phyloP scores from a whole-genome alignment of 108 stramenopile species.

The Halocafeteria seosinensis region DNA sequence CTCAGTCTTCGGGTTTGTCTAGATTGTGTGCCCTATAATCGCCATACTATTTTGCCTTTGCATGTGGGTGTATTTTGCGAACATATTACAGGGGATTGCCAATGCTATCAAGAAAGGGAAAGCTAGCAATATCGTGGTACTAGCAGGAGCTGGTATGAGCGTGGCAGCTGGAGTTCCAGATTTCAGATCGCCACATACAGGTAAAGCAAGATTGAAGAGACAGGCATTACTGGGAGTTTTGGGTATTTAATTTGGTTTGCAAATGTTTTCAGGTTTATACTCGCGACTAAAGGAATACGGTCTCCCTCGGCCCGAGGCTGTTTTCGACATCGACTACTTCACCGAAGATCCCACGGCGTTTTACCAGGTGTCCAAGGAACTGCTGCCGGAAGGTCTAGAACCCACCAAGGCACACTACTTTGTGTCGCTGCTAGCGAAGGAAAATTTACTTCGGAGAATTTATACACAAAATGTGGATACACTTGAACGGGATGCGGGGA shows the following conservation, averaged over 20 bases:
- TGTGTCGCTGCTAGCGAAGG: slow-evolving; percentile 53
- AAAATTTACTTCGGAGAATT: slow-evolving; percentile 49
- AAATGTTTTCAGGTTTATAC: slow-evolving; percentile 73
- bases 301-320: slow-evolving; percentile 67
- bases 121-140: slow-evolving; percentile 7
- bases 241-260: too few relatives aligned
- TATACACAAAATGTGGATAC: slow-evolving; percentile 85
- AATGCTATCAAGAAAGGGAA: too few relatives aligned
- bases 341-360: slow-evolving; percentile 18
- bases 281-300: slow-evolving; percentile 66
- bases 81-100: too few relatives aligned
- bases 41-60: too few relatives aligned
- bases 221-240: too few relatives aligned
- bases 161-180: slow-evolving; percentile 79
- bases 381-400: slow-evolving; percentile 62
- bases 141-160: slow-evolving; percentile 41
- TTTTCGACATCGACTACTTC: slow-evolving; percentile 72
- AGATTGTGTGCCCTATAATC: too few relatives aligned
- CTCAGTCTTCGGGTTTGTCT: too few relatives aligned
- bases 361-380: slow-evolving; percentile 27
- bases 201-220: too few relatives aligned
- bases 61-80: too few relatives aligned
- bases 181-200: slow-evolving; percentile 65
- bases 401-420: slow-evolving; percentile 75
- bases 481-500: slow-evolving; percentile 58